Percentiles rank a stretch among this genome's conserved stretches.
Conservation (phyloP, 495 filamentous ascomycete species). For the Clohesyomyces aquaticus region DNA sequence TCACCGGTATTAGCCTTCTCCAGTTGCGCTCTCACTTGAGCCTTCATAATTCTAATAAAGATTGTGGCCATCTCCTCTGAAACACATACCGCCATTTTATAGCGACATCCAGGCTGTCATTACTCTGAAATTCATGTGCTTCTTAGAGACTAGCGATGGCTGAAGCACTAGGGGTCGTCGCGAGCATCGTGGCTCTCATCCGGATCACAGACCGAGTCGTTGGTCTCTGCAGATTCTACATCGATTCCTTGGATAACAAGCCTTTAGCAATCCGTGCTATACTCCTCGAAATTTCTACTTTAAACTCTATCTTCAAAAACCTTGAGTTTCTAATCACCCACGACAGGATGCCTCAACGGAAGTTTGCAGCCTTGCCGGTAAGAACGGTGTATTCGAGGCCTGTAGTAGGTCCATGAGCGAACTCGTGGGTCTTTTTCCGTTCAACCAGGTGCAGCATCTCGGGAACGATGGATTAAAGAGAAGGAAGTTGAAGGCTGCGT, state of each 20-base stretch:
- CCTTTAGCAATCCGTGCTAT: constrained; percentile 40
- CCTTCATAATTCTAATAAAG: too few species aligned
- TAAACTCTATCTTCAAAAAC: constrained; percentile 38
- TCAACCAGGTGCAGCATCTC: neutral
- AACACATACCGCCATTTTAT: too few species aligned
- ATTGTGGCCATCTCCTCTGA: too few species aligned
- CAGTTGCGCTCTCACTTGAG: too few species aligned
- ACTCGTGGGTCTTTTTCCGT: constrained; percentile 9
- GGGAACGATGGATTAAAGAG: neutral
- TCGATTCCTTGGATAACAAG: constrained; percentile 28
- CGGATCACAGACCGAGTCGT: constrained; percentile 43
- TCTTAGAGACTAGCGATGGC: too few species aligned
- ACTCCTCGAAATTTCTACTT: constrained; percentile 36
- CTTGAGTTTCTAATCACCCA: constrained; percentile 28
- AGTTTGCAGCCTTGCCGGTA: neutral
- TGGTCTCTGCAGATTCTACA: constrained; percentile 41
- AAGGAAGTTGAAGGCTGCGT: constrained; percentile 15
- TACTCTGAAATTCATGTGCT: too few species aligned
- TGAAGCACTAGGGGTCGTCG: too few species aligned
- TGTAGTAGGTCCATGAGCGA: neutral
- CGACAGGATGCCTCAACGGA: neutral
- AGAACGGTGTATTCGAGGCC: constrained; percentile 13
- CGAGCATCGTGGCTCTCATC: constrained; percentile 28
- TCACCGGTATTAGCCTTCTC: too few species aligned
- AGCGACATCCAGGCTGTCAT: too few species aligned